Evolutionary conservation across 1,284 basidiomycete species (phyloP).

Genomic region (Tilletia setariae): DNA sequence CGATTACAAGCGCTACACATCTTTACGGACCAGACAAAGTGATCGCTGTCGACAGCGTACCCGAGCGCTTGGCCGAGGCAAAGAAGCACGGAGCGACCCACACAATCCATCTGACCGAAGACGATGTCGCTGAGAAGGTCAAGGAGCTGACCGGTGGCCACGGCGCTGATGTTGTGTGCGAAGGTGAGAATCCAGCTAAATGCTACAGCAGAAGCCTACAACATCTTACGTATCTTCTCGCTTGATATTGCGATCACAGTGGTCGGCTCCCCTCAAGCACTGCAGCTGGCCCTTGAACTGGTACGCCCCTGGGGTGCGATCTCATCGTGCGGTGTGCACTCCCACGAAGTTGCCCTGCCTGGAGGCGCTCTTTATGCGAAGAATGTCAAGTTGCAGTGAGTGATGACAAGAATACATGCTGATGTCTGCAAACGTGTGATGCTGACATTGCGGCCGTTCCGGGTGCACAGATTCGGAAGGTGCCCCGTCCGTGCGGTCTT

Average conservation of each 20-base stretch:
- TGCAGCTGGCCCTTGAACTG: slow-evolving; percentile 71
- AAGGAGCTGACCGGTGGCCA: slow-evolving; percentile 48
- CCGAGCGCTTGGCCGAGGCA: slow-evolving; percentile 49
- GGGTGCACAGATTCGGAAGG: slow-evolving; percentile 69
- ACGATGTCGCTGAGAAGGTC: slow-evolving; percentile 31
- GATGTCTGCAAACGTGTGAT: not conserved
- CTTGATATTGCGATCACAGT: slow-evolving; percentile 52
- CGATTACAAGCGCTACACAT: slow-evolving; percentile 56
- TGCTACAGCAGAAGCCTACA: not conserved
- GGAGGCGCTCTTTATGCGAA: slow-evolving; percentile 64
- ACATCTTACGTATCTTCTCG: too few species aligned
- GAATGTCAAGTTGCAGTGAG: slow-evolving; percentile 20
- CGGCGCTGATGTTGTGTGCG: slow-evolving; percentile 57
- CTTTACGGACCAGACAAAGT: slow-evolving; percentile 53
- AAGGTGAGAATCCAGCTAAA: slow-evolving; percentile 53
- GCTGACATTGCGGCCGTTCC: not conserved
- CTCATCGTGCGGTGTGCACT: slow-evolving; percentile 70
- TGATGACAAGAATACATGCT: too few species aligned
- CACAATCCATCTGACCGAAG: slow-evolving; percentile 41
- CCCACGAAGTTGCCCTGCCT: slow-evolving; percentile 49
- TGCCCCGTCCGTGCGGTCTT: slow-evolving; percentile 64
- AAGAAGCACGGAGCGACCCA: slow-evolving; percentile 40
- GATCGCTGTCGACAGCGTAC: slow-evolving; percentile 51
- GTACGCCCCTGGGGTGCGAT: slow-evolving; percentile 77
- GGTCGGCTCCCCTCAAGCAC: slow-evolving; percentile 71